Base-by-base conservation (phyloP, 768 basidiomycete genomes). In the Naganishia onofrii region DNA sequence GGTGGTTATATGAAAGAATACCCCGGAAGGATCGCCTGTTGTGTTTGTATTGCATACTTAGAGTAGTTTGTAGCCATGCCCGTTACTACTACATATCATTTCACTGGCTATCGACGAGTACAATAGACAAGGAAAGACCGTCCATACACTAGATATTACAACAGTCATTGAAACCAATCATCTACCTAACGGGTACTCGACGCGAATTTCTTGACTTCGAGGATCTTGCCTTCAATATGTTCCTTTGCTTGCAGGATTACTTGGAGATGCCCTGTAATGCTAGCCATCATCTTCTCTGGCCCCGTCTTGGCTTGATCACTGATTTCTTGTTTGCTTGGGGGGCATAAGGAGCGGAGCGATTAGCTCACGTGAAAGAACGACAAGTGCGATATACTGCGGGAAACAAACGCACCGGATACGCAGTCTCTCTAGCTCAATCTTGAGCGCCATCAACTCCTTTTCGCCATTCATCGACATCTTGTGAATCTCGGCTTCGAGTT, bases 191-290 rank as follows among this genome's bases (percentile, higher is more conserved):
- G 60, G 12, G 60, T 63, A 29, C 60, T 63, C 67, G 78, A 75
- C 48, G 79, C 78, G 55, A 79, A 73, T 3, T 74, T 66, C 38
- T 72, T 54, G n/a, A 80, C 68, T 21, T 74, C 71, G 52, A 70
- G 70, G 36, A 80, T 56, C 55, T 74, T 75, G 34, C 73, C 74
- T 12, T 76, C 73, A 13, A 74, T 72, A 64, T 80, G 76, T 42
- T 80, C 70, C 71, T 77, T 80, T 10, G 77, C 74, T 38, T 78
- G 77, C 56, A 76, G 73, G 57, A 80, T 77, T 10, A 74, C 57
- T 36, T 76, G 76, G 26, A 78, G 75, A 66, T 80, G 78, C 29
- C 52, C 65, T 28, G 70, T 72, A 4, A 80, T 68, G 48, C 79
- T 72, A 2, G 67, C 70, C 23, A 72, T 60, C 7, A 78, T 57